These are phyloP conservation scores for Nemania abortiva DNA, from an alignment of 2,329 filamentous ascomycete species.

Conservation along the genomic window DNA sequence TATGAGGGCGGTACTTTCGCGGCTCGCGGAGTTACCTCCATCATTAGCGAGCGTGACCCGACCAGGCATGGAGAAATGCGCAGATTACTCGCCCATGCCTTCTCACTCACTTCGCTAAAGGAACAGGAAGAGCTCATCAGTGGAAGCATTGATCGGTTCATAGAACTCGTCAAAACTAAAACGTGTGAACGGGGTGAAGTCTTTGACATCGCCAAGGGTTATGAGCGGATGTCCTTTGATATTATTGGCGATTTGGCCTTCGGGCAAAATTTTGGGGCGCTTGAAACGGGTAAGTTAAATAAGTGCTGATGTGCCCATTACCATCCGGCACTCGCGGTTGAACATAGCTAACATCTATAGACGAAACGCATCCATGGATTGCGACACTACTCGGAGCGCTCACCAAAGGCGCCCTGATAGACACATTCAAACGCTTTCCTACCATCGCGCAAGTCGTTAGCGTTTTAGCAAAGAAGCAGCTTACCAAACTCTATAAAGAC, in stretches of 20 bases:
- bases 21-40: constrained; percentile 37
- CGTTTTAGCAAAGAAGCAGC: constrained; percentile 29
- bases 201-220: constrained; percentile 21
- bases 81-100: constrained; percentile 16
- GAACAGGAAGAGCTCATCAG: constrained; percentile 28
- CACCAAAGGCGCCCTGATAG: constrained; percentile 39
- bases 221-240: constrained; percentile 22
- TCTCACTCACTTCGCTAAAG: constrained; percentile 23
- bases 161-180: background rate
- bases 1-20: constrained; percentile 47
- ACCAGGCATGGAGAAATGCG: constrained; percentile 27
- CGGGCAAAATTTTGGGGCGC: constrained; percentile 25
- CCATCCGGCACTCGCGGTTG: background rate
- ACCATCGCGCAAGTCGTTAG: constrained; percentile 31
- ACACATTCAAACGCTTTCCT: constrained; percentile 45
- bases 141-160: constrained; percentile 23
- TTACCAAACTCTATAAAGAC: constrained; percentile 36
- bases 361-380: constrained; percentile 44
- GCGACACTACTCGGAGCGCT: constrained; percentile 37
- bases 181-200: background rate
- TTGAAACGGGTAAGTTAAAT: constrained; percentile 26
- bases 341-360: constrained; percentile 23
- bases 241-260: constrained; percentile 23
- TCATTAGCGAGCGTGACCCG: constrained; percentile 33
- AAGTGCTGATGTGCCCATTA: background rate